These are phyloP conservation scores for Pseudogymnoascus sp. DNA, from an alignment of 2,329 filamentous ascomycete genomes.

Conservation along the genomic window DNA sequence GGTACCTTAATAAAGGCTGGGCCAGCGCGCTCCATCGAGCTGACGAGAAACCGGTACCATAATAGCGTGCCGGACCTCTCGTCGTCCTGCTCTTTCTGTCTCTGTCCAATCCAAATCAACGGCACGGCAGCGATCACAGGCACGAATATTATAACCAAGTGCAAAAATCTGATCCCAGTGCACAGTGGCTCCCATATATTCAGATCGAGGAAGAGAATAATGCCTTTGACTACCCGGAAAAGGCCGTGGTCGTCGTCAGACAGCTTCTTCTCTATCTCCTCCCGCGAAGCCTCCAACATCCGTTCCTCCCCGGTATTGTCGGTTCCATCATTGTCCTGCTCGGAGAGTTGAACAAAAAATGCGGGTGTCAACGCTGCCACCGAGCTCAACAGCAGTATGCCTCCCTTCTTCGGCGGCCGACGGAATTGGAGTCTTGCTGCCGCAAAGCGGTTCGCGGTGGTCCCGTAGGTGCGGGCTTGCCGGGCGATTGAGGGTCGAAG, in stretches of 20 bases:
- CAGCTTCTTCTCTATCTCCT: conserved; percentile 67
- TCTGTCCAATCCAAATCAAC: conserved; percentile 67
- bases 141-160: conserved; percentile 81
- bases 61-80: conserved; percentile 77
- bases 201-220: conserved; percentile 61
- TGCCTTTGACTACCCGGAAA: conserved; percentile 47
- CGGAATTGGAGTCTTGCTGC: conserved; percentile 12
- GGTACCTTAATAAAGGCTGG: conserved; percentile 92
- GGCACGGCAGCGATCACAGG: conserved; percentile 79
- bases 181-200: conserved; percentile 80
- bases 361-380: conserved; percentile 41
- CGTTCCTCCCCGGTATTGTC: conserved; percentile 69
- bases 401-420: conserved; percentile 19
- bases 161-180: conserved; percentile 80
- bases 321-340: conserved; percentile 47
- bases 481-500: background rate
- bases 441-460: conserved; percentile 14
- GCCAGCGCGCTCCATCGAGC: conserved; percentile 83
- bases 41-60: conserved; percentile 90
- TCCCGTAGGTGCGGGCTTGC: conserved; percentile 6
- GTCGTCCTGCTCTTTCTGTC: conserved; percentile 57
- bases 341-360: conserved; percentile 51
- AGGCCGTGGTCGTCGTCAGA: conserved; percentile 55
- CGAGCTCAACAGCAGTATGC: conserved; percentile 20
- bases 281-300: conserved; percentile 76